These are phyloP conservation scores for Sporothrix globosa DNA, from an alignment of 2,329 filamentous ascomycete species.

Conservation along the genomic window DNA sequence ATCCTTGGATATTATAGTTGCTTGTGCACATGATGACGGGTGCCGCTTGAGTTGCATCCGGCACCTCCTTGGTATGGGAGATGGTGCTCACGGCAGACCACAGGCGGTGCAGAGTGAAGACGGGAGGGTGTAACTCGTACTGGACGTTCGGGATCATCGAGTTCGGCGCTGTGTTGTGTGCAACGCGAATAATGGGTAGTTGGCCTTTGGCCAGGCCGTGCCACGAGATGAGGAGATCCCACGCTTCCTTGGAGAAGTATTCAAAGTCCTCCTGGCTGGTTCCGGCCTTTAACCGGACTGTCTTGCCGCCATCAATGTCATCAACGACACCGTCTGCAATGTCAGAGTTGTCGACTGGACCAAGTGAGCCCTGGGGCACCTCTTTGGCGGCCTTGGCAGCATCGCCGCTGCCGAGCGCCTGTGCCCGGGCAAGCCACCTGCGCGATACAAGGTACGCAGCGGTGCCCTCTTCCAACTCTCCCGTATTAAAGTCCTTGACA, in stretches of 20 bases:
- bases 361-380: slow-evolving; percentile 50
- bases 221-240: slow-evolving; percentile 79
- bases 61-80: slow-evolving; percentile 60
- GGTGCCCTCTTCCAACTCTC: slow-evolving; percentile 68
- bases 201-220: slow-evolving; percentile 75
- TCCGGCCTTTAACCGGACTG: slow-evolving; percentile 74
- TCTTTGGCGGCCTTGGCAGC: slow-evolving; percentile 56
- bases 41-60: slow-evolving; percentile 64
- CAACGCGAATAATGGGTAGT: slow-evolving; percentile 71
- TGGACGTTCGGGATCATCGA: slow-evolving; percentile 67
- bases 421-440: slow-evolving; percentile 75
- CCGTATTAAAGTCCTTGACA: slow-evolving; percentile 55
- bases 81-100: slow-evolving; percentile 63
- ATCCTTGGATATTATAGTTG: slow-evolving; percentile 70
- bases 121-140: slow-evolving; percentile 81
- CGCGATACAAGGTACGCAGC: slow-evolving; percentile 77
- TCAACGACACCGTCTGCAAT: slow-evolving; percentile 67
- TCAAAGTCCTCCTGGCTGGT: slow-evolving; percentile 72
- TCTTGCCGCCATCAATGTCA: slow-evolving; percentile 57
- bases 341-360: slow-evolving; percentile 84
- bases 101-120: slow-evolving; percentile 83
- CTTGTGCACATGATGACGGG: slow-evolving; percentile 71
- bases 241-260: slow-evolving; percentile 76
- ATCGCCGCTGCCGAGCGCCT: slow-evolving; percentile 63
- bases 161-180: slow-evolving; percentile 72